Percentiles rank a stretch among this genome's conserved stretches.
phyloP scores from a whole-genome alignment of 306 rosid species.

The Prunus campanulata region DNA sequence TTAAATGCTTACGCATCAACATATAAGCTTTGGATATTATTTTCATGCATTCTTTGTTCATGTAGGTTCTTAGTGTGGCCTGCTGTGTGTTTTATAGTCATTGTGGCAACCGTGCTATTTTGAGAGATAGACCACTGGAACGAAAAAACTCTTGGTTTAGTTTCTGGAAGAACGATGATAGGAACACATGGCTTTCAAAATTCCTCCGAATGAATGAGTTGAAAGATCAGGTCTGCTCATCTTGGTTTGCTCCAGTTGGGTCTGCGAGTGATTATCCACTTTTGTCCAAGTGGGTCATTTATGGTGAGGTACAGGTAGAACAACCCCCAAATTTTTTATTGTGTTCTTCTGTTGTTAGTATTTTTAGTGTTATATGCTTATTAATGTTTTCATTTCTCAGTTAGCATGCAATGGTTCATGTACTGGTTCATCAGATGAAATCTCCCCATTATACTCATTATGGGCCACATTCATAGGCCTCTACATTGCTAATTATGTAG shows the following conservation, averaged over 20 bases:
- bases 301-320: slow-evolving; percentile 76
- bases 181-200: slow-evolving; percentile 79
- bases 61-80: slow-evolving; percentile 92
- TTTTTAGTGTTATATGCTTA: slow-evolving; percentile 14
- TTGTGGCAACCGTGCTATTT: slow-evolving; percentile 86
- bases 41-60: slow-evolving; percentile 24
- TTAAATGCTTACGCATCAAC: slow-evolving; percentile 1
- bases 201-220: slow-evolving; percentile 78
- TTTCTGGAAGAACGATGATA: slow-evolving; percentile 76
- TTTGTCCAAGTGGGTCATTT: slow-evolving; percentile 94
- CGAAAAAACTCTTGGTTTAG: slow-evolving; percentile 61
- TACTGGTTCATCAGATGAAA: slow-evolving; percentile 76
- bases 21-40: slow-evolving; percentile 5
- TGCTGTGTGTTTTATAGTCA: slow-evolving; percentile 99
- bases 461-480: slow-evolving; percentile 99
- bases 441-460: slow-evolving; percentile 90
- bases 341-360: background rate
- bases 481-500: slow-evolving; percentile 93
- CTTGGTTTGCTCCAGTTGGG: slow-evolving; percentile 99
- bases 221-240: slow-evolving; percentile 93
- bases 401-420: slow-evolving; percentile 92
- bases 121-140: slow-evolving; percentile 58
- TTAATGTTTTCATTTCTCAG: slow-evolving; percentile 45
- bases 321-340: background rate
- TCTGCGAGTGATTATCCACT: slow-evolving; percentile 98